Percentiles rank a stretch among this genome's conserved stretches.
These are phyloP conservation scores for Trypanosoma lewisi DNA, from an alignment of 208 protist genomes.

Conservation along the genomic window DNA sequence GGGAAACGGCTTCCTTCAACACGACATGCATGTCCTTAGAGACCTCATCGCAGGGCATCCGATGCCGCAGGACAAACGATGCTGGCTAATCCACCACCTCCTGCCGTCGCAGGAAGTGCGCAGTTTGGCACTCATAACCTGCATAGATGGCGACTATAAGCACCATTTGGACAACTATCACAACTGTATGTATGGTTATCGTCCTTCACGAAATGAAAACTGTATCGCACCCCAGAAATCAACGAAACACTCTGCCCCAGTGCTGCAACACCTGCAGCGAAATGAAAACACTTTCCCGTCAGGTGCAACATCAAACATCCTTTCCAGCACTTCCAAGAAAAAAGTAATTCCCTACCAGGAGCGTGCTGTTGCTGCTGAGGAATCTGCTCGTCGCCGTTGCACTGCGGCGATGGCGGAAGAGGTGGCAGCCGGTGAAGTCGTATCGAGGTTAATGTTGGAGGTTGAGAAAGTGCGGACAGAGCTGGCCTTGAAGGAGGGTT, in stretches of 20 bases:
- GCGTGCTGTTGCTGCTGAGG: background rate
- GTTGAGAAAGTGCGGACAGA: background rate
- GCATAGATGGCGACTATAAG: background rate
- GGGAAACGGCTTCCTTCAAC: conserved; percentile 10
- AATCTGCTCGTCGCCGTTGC: background rate
- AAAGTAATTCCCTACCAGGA: background rate
- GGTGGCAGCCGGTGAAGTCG: background rate
- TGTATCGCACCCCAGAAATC: background rate
- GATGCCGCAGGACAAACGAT: background rate
- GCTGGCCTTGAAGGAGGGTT: background rate
- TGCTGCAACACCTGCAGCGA: no score
- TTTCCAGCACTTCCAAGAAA: no score
- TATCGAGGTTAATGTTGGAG: background rate
- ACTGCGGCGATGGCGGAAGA: background rate
- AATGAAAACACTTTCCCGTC: no score
- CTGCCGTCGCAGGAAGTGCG: background rate
- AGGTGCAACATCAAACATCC: no score
- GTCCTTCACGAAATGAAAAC: background rate
- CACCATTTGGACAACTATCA: background rate
- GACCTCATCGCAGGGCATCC: conserved; percentile 7
- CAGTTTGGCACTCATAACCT: conserved; percentile 10
- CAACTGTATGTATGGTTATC: conserved; percentile 7
- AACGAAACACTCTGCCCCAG: background rate
- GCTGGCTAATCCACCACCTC: conserved; percentile 11
- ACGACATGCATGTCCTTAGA: conserved; percentile 18